Evolutionary conservation across 2,329 filamentous ascomycete genomes (phyloP), one percentile per base, ranked within the genome.

Genomic region (Ceratocystis colombiana): DNA sequence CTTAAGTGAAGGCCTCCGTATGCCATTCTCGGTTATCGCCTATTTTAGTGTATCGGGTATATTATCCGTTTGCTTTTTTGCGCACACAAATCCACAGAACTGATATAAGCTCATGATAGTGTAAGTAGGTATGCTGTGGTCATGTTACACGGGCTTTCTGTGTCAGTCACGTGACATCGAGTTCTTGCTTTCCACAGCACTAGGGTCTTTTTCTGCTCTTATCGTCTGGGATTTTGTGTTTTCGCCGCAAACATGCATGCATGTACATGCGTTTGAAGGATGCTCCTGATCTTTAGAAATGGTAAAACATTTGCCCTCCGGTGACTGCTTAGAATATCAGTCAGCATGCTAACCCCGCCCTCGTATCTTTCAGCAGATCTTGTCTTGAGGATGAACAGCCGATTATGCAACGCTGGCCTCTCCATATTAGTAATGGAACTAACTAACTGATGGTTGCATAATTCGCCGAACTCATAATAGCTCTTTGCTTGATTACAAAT

Each of bases 371-470:
- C 17, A 30, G 17, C 17, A 59, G 25, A 57, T n/a, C 8, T 20
- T 57, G 53, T 33, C 53, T 30, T 57, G 53, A 57, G 33, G 55
- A 37, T n/a, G 12, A 33, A 25, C 30, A 6, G 48, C 3, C 5
- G 30, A 59, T 37, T 0, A 59, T 59, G 55, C 55, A 20, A 37
- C 28, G 28, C n/a, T 59, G 55, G 55, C 55, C 55, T n/a, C 55
- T 30, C 33, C 30, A 10, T 8, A 59, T 59, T 59, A 59, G 15
- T 59, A 59, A 59, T 59, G 30, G 15, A n/a, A 41, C 37, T 41
- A 41, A 41, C 37, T 28, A 41, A 41, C 37, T 28, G 20, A 6
- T 6, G 55, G 25, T 3, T 17, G 6, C 15, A 25, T 22, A 8
- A 22, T 28, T 30, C 28, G 6, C 25, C 28, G 22, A 28, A 12